Evolutionary conservation across 768 basidiomycete species (phyloP).

Genomic region (Boletus patriciae): DNA sequence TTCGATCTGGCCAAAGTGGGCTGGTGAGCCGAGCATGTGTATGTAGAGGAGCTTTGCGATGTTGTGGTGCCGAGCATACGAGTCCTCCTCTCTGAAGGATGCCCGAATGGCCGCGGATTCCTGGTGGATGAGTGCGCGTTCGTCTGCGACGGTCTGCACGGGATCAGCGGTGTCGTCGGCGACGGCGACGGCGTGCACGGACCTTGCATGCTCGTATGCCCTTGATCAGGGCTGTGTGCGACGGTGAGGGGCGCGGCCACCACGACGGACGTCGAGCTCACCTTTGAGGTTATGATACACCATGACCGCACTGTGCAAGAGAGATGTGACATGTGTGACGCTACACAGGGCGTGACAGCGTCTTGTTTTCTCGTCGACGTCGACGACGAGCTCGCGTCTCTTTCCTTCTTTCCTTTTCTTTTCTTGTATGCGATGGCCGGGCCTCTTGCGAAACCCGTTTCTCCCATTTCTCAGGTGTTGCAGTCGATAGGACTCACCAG

Average conservation of each 20-base stretch:
- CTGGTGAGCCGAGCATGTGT: slow-evolving; percentile 97
- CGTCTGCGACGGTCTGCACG: slow-evolving; percentile 91
- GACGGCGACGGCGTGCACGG: slow-evolving; percentile 19
- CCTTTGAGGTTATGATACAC: slow-evolving; percentile 88
- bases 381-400: slow-evolving; percentile 19
- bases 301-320: slow-evolving; percentile 42
- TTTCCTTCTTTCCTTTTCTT: neutral
- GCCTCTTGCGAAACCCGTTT: slow-evolving; percentile 36
- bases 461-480: slow-evolving; percentile 73
- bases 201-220: slow-evolving; percentile 98
- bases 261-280: slow-evolving; percentile 28
- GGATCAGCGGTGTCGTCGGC: slow-evolving; percentile 22
- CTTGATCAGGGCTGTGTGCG: slow-evolving; percentile 83
- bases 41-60: slow-evolving; percentile 98
- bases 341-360: slow-evolving; percentile 20
- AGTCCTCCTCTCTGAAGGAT: slow-evolving; percentile 96
- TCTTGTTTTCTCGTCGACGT: slow-evolving; percentile 16
- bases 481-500: slow-evolving; percentile 73
- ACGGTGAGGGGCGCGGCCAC: slow-evolving; percentile 21
- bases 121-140: slow-evolving; percentile 94
- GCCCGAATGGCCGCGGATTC: slow-evolving; percentile 97
- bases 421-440: slow-evolving; percentile 21
- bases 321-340: slow-evolving; percentile 27
- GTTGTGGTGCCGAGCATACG: slow-evolving; percentile 93
- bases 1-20: slow-evolving; percentile 99